These are phyloP conservation scores for Luffa acutangula DNA, from an alignment of 306 rosid genomes.

Conservation along the genomic window DNA sequence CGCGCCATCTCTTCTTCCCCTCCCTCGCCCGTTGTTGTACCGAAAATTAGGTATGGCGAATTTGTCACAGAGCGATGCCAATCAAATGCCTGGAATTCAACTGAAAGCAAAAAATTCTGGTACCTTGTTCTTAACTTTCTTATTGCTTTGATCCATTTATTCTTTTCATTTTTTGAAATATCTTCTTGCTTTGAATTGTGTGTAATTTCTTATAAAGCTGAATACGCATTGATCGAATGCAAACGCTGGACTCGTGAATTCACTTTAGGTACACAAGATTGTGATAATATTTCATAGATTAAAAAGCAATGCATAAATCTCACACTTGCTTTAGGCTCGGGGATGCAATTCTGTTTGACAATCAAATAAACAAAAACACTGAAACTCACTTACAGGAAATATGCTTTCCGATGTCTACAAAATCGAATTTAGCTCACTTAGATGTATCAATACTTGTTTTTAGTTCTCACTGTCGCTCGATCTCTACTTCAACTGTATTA, in stretches of 20 bases:
- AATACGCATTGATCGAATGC: neutral
- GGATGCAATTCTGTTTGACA: neutral
- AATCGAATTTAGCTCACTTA: neutral
- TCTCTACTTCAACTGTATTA: no score
- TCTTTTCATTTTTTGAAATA: no score
- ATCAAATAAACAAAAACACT: neutral
- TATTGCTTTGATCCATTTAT: neutral
- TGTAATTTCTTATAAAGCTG: neutral
- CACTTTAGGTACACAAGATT: neutral
- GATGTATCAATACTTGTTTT: no score
- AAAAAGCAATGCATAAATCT: neutral
- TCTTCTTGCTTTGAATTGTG: neutral
- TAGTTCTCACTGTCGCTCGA: no score
- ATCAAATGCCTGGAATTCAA: neutral
- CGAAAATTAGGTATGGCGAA: neutral
- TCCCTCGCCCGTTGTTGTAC: neutral
- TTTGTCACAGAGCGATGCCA: neutral
- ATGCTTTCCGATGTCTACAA: neutral
- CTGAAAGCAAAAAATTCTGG: neutral
- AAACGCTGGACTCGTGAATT: neutral
- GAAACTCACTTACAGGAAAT: neutral
- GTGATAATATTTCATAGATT: neutral
- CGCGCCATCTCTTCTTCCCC: neutral
- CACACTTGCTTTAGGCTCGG: neutral
- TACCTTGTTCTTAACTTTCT: neutral